A percentile compares a stretch with the other conserved stretches of the same genome.
These are phyloP conservation scores for Rubia tinctorum DNA, from an alignment of 305 asterid species.

Conservation along the genomic window DNA sequence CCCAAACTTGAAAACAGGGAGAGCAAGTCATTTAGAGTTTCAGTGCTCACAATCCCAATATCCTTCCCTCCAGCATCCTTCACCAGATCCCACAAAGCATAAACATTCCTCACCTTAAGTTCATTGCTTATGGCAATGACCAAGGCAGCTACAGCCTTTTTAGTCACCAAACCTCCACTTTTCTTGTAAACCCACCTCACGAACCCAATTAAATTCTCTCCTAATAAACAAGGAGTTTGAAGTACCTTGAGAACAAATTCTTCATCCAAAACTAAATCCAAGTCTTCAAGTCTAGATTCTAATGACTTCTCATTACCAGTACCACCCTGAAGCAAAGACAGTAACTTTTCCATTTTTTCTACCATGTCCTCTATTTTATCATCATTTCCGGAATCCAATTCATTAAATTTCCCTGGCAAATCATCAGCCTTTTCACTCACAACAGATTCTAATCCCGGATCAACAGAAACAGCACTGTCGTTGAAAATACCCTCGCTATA, in stretches of 20 bases:
- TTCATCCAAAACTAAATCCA: conserved; percentile 48
- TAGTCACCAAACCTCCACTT: conserved; percentile 34
- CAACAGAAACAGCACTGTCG: conserved; percentile 3
- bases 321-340: conserved; percentile 69
- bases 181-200: conserved; percentile 54
- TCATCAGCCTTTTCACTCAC: conserved; percentile 16
- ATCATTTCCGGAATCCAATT: conserved; percentile 8
- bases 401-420: background rate
- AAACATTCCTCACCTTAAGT: conserved; percentile 36
- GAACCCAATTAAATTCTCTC: conserved; percentile 58
- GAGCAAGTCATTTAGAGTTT: conserved; percentile 52
- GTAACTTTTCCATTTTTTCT: conserved; percentile 46
- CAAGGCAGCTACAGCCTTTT: conserved; percentile 35
- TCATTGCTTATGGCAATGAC: conserved; percentile 40
- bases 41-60: conserved; percentile 45
- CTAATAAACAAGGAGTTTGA: conserved; percentile 47
- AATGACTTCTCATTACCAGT: conserved; percentile 38
- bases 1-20: conserved; percentile 51
- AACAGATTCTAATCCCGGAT: conserved; percentile 21
- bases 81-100: conserved; percentile 72
- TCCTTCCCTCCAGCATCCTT: conserved; percentile 52
- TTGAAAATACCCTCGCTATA: conserved; percentile 25
- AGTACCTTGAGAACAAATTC: conserved; percentile 53
- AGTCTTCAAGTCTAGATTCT: conserved; percentile 42
- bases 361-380: conserved; percentile 22